phyloP scores from a whole-genome alignment of 306 rosid genomes.

The Cucurbita argyrosperma region DNA sequence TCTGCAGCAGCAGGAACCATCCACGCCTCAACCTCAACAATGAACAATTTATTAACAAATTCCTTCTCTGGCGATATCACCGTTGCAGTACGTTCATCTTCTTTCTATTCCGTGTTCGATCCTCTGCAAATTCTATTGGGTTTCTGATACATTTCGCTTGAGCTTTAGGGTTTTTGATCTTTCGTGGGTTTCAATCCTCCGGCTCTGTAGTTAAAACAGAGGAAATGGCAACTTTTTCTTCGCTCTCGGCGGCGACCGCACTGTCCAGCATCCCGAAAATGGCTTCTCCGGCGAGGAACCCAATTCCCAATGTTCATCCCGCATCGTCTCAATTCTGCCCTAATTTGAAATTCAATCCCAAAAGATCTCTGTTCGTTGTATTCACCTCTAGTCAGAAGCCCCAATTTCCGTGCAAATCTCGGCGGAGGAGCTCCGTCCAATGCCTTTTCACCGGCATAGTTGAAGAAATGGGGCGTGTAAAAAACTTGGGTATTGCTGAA shows the following conservation, averaged over 20 bases:
- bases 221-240: not conserved
- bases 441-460: conserved; percentile 87
- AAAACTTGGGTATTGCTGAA: conserved; percentile 31
- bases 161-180: not conserved
- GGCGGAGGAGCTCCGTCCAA: conserved; percentile 8
- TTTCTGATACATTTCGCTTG: not conserved
- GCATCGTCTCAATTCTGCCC: conserved; percentile 13
- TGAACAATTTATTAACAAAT: not conserved
- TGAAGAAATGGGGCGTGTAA: conserved; percentile 69
- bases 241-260: not conserved
- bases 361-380: conserved; percentile 22
- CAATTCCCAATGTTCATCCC: not conserved
- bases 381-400: conserved; percentile 18
- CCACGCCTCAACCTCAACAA: not conserved
- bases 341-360: conserved; percentile 20
- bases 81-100: not conserved
- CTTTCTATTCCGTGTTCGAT: not conserved
- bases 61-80: not conserved
- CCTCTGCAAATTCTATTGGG: not conserved
- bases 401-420: not conserved
- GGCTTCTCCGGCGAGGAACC: not conserved
- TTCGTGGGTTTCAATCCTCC: not conserved
- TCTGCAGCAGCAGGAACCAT: not conserved
- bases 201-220: not conserved
- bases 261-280: conserved; percentile 14